Conservation (phyloP, 257 asterid species). For the Solanum ossicruentum region DNA sequence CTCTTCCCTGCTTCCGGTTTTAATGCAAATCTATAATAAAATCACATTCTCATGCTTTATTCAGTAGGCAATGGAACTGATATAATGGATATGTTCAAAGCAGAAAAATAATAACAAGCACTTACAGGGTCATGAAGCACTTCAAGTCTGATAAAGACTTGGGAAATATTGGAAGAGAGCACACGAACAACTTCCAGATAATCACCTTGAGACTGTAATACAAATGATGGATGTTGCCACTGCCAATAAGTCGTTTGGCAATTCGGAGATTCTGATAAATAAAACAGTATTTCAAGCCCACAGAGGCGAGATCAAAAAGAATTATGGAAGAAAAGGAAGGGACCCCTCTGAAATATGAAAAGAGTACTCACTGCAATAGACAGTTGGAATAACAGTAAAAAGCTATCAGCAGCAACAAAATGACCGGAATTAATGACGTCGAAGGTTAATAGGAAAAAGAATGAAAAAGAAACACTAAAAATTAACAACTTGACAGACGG, state of each 20-base stretch:
- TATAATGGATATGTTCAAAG: background rate
- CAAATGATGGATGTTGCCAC: background rate
- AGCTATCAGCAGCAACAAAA: conserved; percentile 48
- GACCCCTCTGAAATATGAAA: background rate
- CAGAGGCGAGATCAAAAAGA: background rate
- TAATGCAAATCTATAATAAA: background rate
- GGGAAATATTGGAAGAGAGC: background rate
- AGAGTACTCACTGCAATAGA: conserved; percentile 48
- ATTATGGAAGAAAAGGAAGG: background rate
- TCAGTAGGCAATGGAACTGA: background rate
- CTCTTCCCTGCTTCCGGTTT: background rate
- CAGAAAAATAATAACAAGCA: background rate
- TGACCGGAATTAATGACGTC: conserved; percentile 47
- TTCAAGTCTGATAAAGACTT: background rate
- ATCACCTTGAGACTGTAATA: background rate
- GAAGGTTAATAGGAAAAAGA: background rate
- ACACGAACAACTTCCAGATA: background rate
- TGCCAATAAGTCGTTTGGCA: background rate
- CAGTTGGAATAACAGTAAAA: conserved; percentile 69
- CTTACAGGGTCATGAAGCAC: background rate
- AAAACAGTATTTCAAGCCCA: background rate
- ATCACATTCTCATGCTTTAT: background rate
- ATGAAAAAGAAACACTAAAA: background rate
- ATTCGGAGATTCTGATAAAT: background rate
- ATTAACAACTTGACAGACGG: background rate